phyloP scores from a whole-genome alignment of 2,329 filamentous ascomycete genomes.

The Diaporthe sp. region DNA sequence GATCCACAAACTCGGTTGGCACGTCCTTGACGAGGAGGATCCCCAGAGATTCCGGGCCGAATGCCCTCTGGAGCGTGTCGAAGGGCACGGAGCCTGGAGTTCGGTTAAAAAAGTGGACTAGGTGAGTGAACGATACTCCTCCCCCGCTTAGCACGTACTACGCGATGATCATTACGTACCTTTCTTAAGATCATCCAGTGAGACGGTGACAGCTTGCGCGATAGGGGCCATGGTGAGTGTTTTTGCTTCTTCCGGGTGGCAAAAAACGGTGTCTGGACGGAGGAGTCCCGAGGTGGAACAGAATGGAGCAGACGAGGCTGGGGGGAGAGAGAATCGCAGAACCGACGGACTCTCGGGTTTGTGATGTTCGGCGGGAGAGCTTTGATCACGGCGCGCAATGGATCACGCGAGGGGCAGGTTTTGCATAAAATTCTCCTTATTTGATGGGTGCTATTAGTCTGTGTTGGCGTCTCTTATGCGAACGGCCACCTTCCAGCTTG shows the following conservation, averaged over 20 bases:
- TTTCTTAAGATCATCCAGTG: conserved; percentile 69
- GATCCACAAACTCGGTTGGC: conserved; percentile 75
- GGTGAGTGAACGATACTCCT: not conserved
- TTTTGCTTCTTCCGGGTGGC: conserved; percentile 19
- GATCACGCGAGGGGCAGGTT: conserved; percentile 19
- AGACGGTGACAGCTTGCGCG: conserved; percentile 71
- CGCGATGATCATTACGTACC: conserved; percentile 52
- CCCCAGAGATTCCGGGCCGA: conserved; percentile 90
- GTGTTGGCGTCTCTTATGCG: conserved; percentile 17
- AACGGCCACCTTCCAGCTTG: conserved; percentile 25
- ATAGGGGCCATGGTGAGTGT: conserved; percentile 56
- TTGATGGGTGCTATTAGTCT: conserved; percentile 13
- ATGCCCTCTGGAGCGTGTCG: conserved; percentile 79
- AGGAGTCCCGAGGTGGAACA: conserved; percentile 2
- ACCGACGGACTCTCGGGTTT: not conserved
- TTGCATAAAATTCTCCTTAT: conserved; percentile 5
- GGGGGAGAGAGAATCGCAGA: not conserved
- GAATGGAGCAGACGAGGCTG: not conserved
- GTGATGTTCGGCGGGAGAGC: not conserved
- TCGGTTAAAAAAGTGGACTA: conserved; percentile 35
- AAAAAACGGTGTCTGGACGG: conserved; percentile 1
- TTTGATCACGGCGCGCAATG: not conserved
- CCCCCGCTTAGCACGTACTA: conserved; percentile 43
- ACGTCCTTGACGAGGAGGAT: conserved; percentile 95
- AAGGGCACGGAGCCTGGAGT: conserved; percentile 74